Evolutionary conservation across 495 filamentous ascomycete genomes (phyloP).

Genomic region (Neurospora hispaniola): DNA sequence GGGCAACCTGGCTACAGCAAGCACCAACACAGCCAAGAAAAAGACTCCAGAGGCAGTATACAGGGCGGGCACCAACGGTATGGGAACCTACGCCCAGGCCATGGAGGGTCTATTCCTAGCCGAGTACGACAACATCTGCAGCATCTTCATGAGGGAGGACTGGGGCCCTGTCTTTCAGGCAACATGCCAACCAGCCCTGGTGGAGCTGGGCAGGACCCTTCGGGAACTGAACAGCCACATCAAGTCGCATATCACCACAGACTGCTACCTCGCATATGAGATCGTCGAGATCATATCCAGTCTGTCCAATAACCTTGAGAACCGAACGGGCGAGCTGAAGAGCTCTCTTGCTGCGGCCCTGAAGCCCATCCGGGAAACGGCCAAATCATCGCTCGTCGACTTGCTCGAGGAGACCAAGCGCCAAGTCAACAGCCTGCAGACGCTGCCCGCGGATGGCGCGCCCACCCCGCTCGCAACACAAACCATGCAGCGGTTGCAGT

Average conservation of each 20-base stretch:
- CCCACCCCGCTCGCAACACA: slow-evolving; percentile 69
- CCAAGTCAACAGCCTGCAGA: slow-evolving; percentile 46
- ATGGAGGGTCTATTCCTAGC: slow-evolving; percentile 77
- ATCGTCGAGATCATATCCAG: slow-evolving; percentile 84
- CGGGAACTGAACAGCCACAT: slow-evolving; percentile 86
- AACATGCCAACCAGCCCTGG: slow-evolving; percentile 64
- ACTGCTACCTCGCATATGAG: slow-evolving; percentile 94
- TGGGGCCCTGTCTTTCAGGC: slow-evolving; percentile 67
- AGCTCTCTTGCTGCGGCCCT: slow-evolving; percentile 71
- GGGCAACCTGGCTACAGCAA: slow-evolving; percentile 77
- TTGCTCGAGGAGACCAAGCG: slow-evolving; percentile 80
- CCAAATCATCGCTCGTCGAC: slow-evolving; percentile 72
- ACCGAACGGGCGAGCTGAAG: slow-evolving; percentile 77
- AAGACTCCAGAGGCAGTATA: slow-evolving; percentile 73
- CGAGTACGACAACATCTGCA: slow-evolving; percentile 80
- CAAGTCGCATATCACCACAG: slow-evolving; percentile 72
- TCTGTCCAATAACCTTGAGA: slow-evolving; percentile 68
- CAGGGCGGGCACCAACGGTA: slow-evolving; percentile 82
- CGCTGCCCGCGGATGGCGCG: slow-evolving; percentile 70
- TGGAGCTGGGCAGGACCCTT: slow-evolving; percentile 75
- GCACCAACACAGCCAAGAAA: slow-evolving; percentile 77
- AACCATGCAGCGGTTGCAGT: slow-evolving; percentile 77
- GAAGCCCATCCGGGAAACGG: slow-evolving; percentile 83
- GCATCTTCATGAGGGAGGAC: slow-evolving; percentile 73
- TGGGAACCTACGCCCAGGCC: slow-evolving; percentile 77